Conservation (phyloP, 1,139 yeast genomes). For the Magnusiomyces magnusii region DNA sequence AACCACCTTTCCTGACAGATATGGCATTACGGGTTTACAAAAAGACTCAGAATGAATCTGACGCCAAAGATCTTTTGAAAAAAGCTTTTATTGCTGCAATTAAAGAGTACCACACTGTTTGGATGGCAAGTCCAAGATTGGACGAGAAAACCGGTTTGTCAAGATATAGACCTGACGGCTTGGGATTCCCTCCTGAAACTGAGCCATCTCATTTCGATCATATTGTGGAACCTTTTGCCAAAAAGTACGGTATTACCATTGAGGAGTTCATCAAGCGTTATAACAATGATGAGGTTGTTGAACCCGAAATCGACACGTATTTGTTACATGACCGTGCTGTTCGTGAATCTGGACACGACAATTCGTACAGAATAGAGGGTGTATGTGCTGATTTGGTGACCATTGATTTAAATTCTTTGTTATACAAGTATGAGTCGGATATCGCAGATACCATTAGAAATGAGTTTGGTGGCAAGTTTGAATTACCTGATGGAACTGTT, state of each 20-base stretch:
- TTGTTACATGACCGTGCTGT: constrained; percentile 92
- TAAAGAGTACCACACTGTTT: constrained; percentile 73
- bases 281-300: constrained; percentile 56
- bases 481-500: constrained; percentile 35
- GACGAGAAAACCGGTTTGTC: constrained; percentile 78
- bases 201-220: constrained; percentile 83
- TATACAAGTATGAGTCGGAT: constrained; percentile 87
- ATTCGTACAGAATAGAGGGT: constrained; percentile 85
- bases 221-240: constrained; percentile 59
- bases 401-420: constrained; percentile 75
- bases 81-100: constrained; percentile 73
- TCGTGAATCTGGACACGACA: constrained; percentile 95
- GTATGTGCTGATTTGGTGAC: constrained; percentile 86
- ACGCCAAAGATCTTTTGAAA: constrained; percentile 51
- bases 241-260: constrained; percentile 52
- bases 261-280: constrained; percentile 67
- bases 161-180: constrained; percentile 83
- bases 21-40: constrained; percentile 72
- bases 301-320: constrained; percentile 79
- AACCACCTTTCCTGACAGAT: constrained; percentile 97
- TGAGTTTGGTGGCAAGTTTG: constrained; percentile 47
- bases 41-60: constrained; percentile 39
- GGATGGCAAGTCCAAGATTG: constrained; percentile 69
- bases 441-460: constrained; percentile 58
- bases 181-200: constrained; percentile 94